Conservation (phyloP, 2,329 filamentous ascomycete genomes). For the Aureobasidium zeae region DNA sequence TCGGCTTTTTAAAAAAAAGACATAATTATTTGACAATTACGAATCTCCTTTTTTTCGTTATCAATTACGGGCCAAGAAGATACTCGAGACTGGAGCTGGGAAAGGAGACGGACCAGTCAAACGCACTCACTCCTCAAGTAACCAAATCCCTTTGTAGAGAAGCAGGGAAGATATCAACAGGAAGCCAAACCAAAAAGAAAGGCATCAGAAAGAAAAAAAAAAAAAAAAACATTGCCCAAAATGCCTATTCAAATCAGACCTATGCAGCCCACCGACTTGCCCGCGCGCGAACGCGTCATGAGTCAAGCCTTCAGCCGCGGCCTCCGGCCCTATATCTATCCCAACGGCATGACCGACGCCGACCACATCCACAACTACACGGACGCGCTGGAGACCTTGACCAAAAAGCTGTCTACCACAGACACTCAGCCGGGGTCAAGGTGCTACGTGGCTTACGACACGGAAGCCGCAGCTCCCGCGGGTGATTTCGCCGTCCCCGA, state of each 20-base stretch:
- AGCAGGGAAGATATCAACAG: too few species aligned
- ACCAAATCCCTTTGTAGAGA: too few species aligned
- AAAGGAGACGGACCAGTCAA: too few species aligned
- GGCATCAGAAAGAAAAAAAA: too few species aligned
- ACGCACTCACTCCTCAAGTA: too few species aligned
- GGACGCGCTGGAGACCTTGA: constrained; percentile 11
- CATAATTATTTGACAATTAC: too few species aligned
- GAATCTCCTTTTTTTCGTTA: too few species aligned
- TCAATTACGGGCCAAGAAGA: too few species aligned
- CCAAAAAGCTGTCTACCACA: not conserved
- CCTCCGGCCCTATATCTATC: constrained; percentile 25
- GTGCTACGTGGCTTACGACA: constrained; percentile 8
- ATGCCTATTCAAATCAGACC: constrained; percentile 26
- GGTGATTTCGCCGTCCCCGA: constrained; percentile 6
- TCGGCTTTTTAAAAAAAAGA: too few species aligned
- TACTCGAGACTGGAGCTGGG: too few species aligned
- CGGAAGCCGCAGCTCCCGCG: not conserved
- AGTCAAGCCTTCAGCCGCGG: constrained; percentile 24
- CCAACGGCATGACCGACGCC: constrained; percentile 21
- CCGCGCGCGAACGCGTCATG: constrained; percentile 21
- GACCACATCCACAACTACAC: constrained; percentile 15
- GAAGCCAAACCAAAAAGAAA: too few species aligned
- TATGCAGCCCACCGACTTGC: constrained; percentile 21
- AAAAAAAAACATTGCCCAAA: too few species aligned
- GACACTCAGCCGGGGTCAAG: constrained; percentile 10